Conservation (phyloP, 1,284 basidiomycete genomes). For the Anthracocystis setariae region DNA sequence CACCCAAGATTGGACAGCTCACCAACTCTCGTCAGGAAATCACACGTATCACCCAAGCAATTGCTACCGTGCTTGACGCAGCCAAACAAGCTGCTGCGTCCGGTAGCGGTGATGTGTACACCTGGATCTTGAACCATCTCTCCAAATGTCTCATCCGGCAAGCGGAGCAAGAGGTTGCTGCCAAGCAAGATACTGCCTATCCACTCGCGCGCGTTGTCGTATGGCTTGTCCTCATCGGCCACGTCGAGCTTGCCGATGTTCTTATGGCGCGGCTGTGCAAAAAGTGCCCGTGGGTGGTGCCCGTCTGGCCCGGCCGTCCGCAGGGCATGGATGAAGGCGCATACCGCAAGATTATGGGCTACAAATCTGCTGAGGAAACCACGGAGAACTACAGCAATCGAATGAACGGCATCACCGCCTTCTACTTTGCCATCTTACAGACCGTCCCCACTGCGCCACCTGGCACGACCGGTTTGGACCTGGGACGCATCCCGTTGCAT, state of each 20-base stretch:
- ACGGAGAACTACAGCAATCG: slow-evolving; percentile 77
- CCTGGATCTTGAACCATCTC: slow-evolving; percentile 84
- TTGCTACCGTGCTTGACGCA: slow-evolving; percentile 72
- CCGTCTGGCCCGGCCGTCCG: slow-evolving; percentile 66
- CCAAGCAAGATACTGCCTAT: slow-evolving; percentile 83
- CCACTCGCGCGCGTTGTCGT: slow-evolving; percentile 83
- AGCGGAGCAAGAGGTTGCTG: slow-evolving; percentile 92
- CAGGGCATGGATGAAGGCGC: slow-evolving; percentile 70
- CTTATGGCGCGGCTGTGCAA: slow-evolving; percentile 88
- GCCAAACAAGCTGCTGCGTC: slow-evolving; percentile 65
- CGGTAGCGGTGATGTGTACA: slow-evolving; percentile 71
- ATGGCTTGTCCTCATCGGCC: slow-evolving; percentile 73
- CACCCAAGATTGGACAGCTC: slow-evolving; percentile 88
- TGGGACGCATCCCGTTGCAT: slow-evolving; percentile 30
- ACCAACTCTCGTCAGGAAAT: slow-evolving; percentile 82
- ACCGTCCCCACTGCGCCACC: slow-evolving; percentile 57
- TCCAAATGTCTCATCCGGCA: slow-evolving; percentile 89
- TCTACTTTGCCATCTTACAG: slow-evolving; percentile 85
- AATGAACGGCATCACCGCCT: slow-evolving; percentile 83
- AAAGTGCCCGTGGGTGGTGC: slow-evolving; percentile 74
- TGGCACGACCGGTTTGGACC: slow-evolving; percentile 2
- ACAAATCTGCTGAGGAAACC: slow-evolving; percentile 71
- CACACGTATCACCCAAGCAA: slow-evolving; percentile 76
- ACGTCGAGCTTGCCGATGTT: slow-evolving; percentile 77
- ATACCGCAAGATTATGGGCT: slow-evolving; percentile 78